phyloP scores from a whole-genome alignment of 768 basidiomycete genomes.

The Boletus vinaceobasis region DNA sequence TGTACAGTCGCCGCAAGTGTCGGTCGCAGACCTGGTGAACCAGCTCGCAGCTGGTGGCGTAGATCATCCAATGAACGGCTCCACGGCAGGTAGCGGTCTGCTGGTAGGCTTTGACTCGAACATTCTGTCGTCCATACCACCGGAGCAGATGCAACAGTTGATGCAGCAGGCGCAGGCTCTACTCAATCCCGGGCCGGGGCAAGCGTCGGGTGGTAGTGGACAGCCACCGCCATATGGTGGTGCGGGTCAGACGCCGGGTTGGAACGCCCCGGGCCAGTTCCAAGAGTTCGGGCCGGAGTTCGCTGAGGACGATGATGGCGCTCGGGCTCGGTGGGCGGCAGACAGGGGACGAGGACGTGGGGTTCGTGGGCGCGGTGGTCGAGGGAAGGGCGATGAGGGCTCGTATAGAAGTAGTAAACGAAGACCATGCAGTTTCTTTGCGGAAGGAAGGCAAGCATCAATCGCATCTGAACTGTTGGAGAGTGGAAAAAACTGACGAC shows the following conservation, averaged over 20 bases:
- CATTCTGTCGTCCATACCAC: slow-evolving; percentile 40
- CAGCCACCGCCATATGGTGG: slow-evolving; percentile 36
- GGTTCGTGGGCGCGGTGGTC: slow-evolving; percentile 55
- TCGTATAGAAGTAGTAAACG: slow-evolving; percentile 78
- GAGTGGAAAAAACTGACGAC: slow-evolving; percentile 34
- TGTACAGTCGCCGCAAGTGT: slow-evolving; percentile 31
- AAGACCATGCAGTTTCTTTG: slow-evolving; percentile 89
- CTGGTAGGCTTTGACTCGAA: slow-evolving; percentile 41
- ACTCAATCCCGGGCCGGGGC: slow-evolving; percentile 29
- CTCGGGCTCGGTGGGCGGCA: slow-evolving; percentile 43
- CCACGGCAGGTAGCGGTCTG: slow-evolving; percentile 32
- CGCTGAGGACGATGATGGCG: slow-evolving; percentile 42
- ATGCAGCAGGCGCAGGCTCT: slow-evolving; percentile 43
- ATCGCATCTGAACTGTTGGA: slow-evolving; percentile 33
- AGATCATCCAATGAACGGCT: slow-evolving; percentile 38
- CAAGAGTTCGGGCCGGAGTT: slow-evolving; percentile 45
- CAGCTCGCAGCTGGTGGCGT: slow-evolving; percentile 51
- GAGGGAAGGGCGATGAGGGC: slow-evolving; percentile 52
- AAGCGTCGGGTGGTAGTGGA: slow-evolving; percentile 26
- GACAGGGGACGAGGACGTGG: slow-evolving; percentile 54
- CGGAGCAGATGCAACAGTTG: slow-evolving; percentile 64
- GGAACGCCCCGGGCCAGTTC: slow-evolving; percentile 42
- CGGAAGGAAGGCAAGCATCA: slow-evolving; percentile 87
- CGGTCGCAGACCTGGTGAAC: slow-evolving; percentile 69
- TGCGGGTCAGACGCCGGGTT: slow-evolving; percentile 34